A percentile compares a stretch with the other conserved stretches of the same genome.
Evolutionary conservation across 225 moss, liverwort and hornwort genomes (phyloP).

Genomic region (Polytrichum commune): DNA sequence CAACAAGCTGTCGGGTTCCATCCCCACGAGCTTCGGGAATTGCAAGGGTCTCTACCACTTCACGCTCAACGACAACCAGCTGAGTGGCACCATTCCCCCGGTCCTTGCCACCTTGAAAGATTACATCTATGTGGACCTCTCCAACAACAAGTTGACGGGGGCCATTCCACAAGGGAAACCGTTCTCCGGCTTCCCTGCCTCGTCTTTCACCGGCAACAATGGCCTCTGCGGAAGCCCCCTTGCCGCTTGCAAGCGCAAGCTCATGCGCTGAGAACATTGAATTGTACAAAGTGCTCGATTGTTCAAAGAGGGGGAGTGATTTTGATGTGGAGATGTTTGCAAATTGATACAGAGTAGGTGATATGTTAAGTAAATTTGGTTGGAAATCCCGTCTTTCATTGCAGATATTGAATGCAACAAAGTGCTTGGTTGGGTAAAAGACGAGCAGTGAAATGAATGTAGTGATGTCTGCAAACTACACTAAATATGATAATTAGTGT

Average conservation of each 20-base stretch:
- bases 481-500: too few relatives aligned
- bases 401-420: too few relatives aligned
- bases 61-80: constrained; percentile 8
- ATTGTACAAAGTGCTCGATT: too few relatives aligned
- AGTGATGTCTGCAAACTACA: too few relatives aligned
- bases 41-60: background rate
- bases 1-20: background rate
- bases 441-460: too few relatives aligned
- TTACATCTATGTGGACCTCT: background rate
- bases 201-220: background rate
- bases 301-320: too few relatives aligned
- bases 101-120: background rate
- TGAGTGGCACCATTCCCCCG: constrained; percentile 3
- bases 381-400: too few relatives aligned
- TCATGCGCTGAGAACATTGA: too few relatives aligned
- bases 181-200: constrained; percentile 1
- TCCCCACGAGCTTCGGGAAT: background rate
- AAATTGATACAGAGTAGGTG: too few relatives aligned
- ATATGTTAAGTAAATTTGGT: too few relatives aligned
- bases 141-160: background rate
- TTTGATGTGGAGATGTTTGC: too few relatives aligned
- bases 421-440: too few relatives aligned
- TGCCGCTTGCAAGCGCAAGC: background rate
- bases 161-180: background rate
- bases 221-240: constrained; percentile 10